These are phyloP conservation scores for Mucor saturninus DNA, from an alignment of 371 early-diverging fungal genomes.

Conservation along the genomic window DNA sequence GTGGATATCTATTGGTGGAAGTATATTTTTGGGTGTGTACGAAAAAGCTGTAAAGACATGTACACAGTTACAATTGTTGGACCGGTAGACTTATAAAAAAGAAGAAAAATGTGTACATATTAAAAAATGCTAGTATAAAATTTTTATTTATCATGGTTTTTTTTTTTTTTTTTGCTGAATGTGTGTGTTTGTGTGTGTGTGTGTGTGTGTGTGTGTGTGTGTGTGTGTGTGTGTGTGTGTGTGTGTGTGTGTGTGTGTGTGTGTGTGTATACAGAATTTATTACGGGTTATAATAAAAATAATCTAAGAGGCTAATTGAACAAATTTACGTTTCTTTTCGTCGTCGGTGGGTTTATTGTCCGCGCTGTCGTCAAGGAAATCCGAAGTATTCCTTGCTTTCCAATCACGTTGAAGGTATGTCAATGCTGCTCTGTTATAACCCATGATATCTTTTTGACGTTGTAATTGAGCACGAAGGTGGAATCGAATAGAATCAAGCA, in stretches of 20 bases:
- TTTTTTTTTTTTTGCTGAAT: neutral
- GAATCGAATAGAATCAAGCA: conserved; percentile 76
- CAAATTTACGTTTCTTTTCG: conserved; percentile 80
- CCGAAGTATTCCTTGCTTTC: conserved; percentile 71
- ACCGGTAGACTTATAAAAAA: conserved; percentile 9
- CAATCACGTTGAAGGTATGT: conserved; percentile 72
- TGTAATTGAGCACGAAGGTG: conserved; percentile 67
- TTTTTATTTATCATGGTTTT: neutral
- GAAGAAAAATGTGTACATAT: neutral
- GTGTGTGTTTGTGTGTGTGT: no score
- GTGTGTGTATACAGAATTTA: conserved; percentile 5
- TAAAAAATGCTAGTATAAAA: neutral
- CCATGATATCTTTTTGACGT: conserved; percentile 76
- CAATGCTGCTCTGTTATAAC: conserved; percentile 80
- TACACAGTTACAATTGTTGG: conserved; percentile 40
- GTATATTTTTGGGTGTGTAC: conserved; percentile 93
- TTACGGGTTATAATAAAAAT: conserved; percentile 4
- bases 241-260: neutral
- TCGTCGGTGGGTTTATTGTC: conserved; percentile 43
- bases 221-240: neutral
- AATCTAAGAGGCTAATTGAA: conserved; percentile 29
- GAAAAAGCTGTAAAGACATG: conserved; percentile 73
- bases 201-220: neutral
- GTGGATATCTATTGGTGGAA: conserved; percentile 95
- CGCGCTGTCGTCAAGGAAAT: conserved; percentile 71